Evolutionary conservation across 2,329 filamentous ascomycete genomes (phyloP).

Genomic region (Colletotrichum sp.): DNA sequence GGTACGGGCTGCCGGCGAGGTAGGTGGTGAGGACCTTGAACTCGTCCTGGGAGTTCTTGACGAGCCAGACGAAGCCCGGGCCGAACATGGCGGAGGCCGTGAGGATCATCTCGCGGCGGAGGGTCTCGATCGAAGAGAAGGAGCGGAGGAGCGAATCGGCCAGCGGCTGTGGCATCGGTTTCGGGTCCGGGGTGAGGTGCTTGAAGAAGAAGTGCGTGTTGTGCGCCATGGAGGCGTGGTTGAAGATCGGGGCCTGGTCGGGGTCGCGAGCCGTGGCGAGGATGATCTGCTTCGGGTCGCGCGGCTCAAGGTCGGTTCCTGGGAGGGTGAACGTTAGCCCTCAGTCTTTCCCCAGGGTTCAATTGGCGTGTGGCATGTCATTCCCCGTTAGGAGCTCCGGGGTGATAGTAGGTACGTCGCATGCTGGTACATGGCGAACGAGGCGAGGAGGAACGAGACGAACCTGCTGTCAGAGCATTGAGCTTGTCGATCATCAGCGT

Average conservation of each 20-base stretch:
- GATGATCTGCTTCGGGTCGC: constrained; percentile 70
- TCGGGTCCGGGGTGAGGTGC: constrained; percentile 47
- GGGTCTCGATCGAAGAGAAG: constrained; percentile 84
- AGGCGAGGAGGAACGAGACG: constrained; percentile 27
- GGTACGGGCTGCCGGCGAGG: constrained; percentile 87
- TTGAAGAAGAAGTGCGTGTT: constrained; percentile 89
- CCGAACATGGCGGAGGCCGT: constrained; percentile 94
- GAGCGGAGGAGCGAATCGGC: constrained; percentile 65
- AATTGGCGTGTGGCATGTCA: not conserved
- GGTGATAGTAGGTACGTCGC: not conserved
- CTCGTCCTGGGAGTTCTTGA: constrained; percentile 56
- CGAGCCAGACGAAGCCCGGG: constrained; percentile 96
- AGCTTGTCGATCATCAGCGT: constrained; percentile 74
- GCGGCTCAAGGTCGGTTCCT: constrained; percentile 70
- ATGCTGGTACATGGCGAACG: not conserved
- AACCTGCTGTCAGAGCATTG: constrained; percentile 77
- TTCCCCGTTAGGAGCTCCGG: not conserved
- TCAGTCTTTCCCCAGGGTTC: not conserved
- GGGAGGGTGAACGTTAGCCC: not conserved
- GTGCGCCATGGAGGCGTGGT: constrained; percentile 94
- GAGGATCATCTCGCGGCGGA: constrained; percentile 78
- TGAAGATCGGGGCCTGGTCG: constrained; percentile 81
- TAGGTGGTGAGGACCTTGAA: constrained; percentile 85
- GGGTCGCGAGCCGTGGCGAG: constrained; percentile 82
- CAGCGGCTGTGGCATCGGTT: constrained; percentile 62